Evolutionary conservation across 805 yeast genomes (phyloP), one percentile per base, ranked within the genome.

Genomic region (Candida germanica): DNA sequence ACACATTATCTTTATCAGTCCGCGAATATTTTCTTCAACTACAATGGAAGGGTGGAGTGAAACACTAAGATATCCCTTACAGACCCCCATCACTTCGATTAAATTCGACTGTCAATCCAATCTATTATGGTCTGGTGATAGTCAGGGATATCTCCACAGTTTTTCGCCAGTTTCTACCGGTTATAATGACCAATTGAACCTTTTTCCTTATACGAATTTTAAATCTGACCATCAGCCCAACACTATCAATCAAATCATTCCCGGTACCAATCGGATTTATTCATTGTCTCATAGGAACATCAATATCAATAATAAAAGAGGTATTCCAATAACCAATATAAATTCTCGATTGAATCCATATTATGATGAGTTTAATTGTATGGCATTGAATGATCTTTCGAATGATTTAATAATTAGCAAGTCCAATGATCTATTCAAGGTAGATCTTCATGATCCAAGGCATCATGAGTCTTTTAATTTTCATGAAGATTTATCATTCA

Each of bases 121-220:
- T 48, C 64, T 93, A 29, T 54, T 89, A 2, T 91, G 98, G 98
- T 70, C 81, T 1, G 95, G 95, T 12, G 93, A 86, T 53, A 56
- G 76, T 1, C 69, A 65, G 25, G 85, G 89, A 3, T 54, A 50
- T 44, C 48, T 68, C 5, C 45, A 58, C 8, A 61, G 68, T n/a
- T 41, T 33, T 29, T 25, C 37, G 9, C 29, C 36, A 2, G 16
- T 29, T 10, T 15, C 29, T 5, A 21, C 13, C 26, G 27, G 29
- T 5, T 31, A 22, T 21, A 26, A 30, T 24, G 35, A 36, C 17
- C 29, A 20, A 14, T 10, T 34, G 7, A 20, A 28, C 56, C 38
- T 66, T 17, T 58, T 49, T 41, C 62, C 70, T 2, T 67, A 67
- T 43, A 61, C 71, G 20, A 54, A 54, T 37, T 66, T 62, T 51